Base-by-base conservation (phyloP, 345 rosid species). In the Jatropha curcas region DNA sequence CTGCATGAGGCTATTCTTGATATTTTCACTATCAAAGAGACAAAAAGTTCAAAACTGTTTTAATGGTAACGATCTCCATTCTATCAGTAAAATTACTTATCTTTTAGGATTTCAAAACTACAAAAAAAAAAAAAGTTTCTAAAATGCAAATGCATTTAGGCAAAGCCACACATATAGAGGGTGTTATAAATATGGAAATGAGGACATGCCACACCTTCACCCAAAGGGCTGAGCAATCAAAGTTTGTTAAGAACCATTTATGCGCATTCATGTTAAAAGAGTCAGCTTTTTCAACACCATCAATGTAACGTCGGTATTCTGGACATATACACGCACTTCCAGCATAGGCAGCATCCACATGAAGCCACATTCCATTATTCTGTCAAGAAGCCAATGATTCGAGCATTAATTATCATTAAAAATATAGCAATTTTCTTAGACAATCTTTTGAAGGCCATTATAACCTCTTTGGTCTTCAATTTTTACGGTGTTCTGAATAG, bases 301-400 rank as follows among this genome's bases (percentile, higher is more conserved):
- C 77, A 70, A 92, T 85, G 79, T 90, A 86, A 3, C 82, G 81
- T 8, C 96, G 85, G 76, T 73, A 90, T 84, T 94, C 97, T 8
- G 97, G 93, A 86, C 97, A 92, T 71, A 94, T 78, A 65, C 98
- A 94, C 28, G 97, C 93, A 80, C 94, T 92, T 85, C 94, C 98
- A 67, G 98, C 97, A 63, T 94, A 92, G 4, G 97, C 97, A 69
- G 96, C 94, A 84, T 92, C 98, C 74, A 90, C 85, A 64, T 92
- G 98, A 80, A 92, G 86, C 97, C 97, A 92, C 64, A 94, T 79
- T 71, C 72, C 90, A 68, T 89, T 78, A 60, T 76, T 83, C 97
- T 94, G 86, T 74, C 68, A 66, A 66, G 68, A 71, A 63, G n/a
- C 63, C 60, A 71, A 33, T 43, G 45, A 75, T 56, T 37, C 4